phyloP scores from a whole-genome alignment of 1,139 yeast species.

The Blastobotrys capitulatus region DNA sequence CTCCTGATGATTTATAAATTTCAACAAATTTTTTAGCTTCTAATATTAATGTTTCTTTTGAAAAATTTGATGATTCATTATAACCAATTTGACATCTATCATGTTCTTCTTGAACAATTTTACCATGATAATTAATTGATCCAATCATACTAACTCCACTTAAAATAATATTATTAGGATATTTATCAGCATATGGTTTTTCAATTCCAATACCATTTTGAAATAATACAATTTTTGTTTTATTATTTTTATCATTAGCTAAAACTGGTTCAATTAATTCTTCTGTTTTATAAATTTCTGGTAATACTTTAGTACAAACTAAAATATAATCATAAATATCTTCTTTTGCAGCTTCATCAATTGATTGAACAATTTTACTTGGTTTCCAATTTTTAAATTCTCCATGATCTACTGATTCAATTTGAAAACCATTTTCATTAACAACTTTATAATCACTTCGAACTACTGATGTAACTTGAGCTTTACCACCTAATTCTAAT shows the following conservation, averaged over 20 bases:
- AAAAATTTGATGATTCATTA: slow-evolving; percentile 35
- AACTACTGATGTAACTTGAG: slow-evolving; percentile 54
- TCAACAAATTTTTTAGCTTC: slow-evolving; percentile 42
- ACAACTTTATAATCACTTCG: slow-evolving; percentile 62
- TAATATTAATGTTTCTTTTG: slow-evolving; percentile 30
- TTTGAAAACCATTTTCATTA: slow-evolving; percentile 47
- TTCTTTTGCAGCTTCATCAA: slow-evolving; percentile 37
- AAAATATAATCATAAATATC: slow-evolving; percentile 57
- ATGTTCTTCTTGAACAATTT: slow-evolving; percentile 43
- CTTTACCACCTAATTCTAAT: slow-evolving; percentile 43
- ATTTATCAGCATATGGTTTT: slow-evolving; percentile 48
- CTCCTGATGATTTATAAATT: slow-evolving; percentile 45
- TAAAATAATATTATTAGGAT: slow-evolving; percentile 53
- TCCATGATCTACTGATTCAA: slow-evolving; percentile 62
- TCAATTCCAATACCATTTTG: slow-evolving; percentile 80
- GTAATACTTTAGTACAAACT: slow-evolving; percentile 67
- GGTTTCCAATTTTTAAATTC: slow-evolving; percentile 51
- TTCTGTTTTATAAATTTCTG: slow-evolving; percentile 57
- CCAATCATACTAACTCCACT: slow-evolving; percentile 70
- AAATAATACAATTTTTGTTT: slow-evolving; percentile 53
- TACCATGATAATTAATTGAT: slow-evolving; percentile 52
- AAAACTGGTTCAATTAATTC: slow-evolving; percentile 56
- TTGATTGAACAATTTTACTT: slow-evolving; percentile 27
- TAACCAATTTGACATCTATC: slow-evolving; percentile 56
- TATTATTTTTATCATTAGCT: too few relatives aligned